Base-by-base conservation (phyloP, 2,329 filamentous ascomycete genomes). In the Penicillium sp. region DNA sequence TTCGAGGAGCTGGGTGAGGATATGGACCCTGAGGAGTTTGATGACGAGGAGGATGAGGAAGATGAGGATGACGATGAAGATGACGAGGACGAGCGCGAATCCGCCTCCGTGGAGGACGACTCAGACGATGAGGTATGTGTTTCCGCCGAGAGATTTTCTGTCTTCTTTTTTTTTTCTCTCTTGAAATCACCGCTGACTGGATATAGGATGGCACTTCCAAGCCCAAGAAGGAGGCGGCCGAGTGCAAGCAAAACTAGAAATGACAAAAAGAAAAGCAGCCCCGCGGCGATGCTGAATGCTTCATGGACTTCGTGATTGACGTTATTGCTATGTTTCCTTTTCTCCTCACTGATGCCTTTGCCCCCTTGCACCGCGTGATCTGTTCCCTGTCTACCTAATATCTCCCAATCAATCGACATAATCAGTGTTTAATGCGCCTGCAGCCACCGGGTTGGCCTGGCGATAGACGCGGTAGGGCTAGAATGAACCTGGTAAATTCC, bases 1-100 rank as follows among this genome's bases (percentile, higher is more conserved):
- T 99, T 91, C 66, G 94, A 99, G 81, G 93, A 97, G 73, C 76
- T 96, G 55, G 89, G 93, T 32, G 89, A 96, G 48, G 91, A 93
- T 56, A 80, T 91, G 58, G 88, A 92, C 49, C 88, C 88, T 66
- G 89, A 87, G 57, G 90, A 90, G 59, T 91, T 89, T 61, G 89
- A 93, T 54, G 92, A 96, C 46, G 92, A 97, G 23, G 91, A 95
- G 15, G 93, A 97, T 46, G 92, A 97, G 52, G 91, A 96, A 49
- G 92, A 96, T 46, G 89, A 92, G 59, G 90, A 96, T 55, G 80
- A 94, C 47, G 90, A 95, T 54, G 91, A 93, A 49, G 90, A 95
- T 54, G 92, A 97, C 52, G 91, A 96, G 50, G 87, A 62, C 3
- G 59, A 88, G 46, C 85, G 89, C 58, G 86, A 89, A 69, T 90